Conservation (phyloP, 1,284 basidiomycete genomes). For the Malassezia restricta region DNA sequence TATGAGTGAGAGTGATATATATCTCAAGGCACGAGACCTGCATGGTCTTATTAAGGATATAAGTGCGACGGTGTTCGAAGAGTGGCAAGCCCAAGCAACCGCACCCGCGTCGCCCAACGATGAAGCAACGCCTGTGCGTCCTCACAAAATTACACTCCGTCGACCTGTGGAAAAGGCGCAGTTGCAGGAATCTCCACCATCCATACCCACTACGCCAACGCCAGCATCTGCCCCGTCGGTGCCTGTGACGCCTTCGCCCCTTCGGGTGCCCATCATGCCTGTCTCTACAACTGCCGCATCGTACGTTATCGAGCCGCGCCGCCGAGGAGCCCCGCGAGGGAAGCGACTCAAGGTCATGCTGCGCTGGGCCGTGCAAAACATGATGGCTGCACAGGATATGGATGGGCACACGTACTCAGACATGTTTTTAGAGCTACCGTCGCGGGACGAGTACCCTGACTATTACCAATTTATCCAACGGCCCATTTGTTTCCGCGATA, state of each 20-base stretch:
- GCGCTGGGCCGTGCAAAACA: conserved; percentile 23
- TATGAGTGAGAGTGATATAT: conserved; percentile 69
- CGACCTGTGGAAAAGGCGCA: no score
- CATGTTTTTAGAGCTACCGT: conserved; percentile 34
- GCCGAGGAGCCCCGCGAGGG: conserved; percentile 25
- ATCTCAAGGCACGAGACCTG: conserved; percentile 63
- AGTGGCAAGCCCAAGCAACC: not conserved
- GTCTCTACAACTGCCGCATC: not conserved
- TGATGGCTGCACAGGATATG: conserved; percentile 18
- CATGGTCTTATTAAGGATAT: conserved; percentile 44
- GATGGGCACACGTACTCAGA: conserved; percentile 21
- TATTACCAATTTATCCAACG: conserved; percentile 38
- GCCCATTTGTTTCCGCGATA: conserved; percentile 32
- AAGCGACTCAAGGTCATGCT: conserved; percentile 38
- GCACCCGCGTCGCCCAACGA: not conserved
- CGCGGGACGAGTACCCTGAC: conserved; percentile 30
- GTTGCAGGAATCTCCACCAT: not conserved
- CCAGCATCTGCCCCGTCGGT: not conserved
- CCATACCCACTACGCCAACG: not conserved
- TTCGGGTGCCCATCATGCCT: not conserved
- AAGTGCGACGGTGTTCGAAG: not conserved
- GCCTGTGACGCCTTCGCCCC: not conserved
- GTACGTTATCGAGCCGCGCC: conserved; percentile 5
- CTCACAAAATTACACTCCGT: conserved; percentile 13
- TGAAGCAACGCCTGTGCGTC: not conserved